These are phyloP conservation scores for Apostasia shenzhenica DNA, from an alignment of 106 monocot species.

Conservation along the genomic window DNA sequence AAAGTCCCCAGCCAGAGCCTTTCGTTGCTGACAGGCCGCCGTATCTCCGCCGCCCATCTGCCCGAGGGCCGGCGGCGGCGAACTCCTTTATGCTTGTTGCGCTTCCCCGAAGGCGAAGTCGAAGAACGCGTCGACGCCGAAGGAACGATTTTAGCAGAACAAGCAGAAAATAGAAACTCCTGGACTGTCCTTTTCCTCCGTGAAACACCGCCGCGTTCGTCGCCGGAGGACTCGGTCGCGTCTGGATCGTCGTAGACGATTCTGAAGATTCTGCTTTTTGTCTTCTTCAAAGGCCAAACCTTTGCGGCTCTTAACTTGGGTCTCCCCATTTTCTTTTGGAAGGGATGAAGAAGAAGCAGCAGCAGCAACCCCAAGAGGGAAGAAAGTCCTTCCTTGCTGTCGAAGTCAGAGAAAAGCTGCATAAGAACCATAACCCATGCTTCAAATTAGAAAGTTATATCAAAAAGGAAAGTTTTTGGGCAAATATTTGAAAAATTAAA, in stretches of 20 bases:
- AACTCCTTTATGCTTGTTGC: not conserved
- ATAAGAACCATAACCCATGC: no score
- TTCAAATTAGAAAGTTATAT: no score
- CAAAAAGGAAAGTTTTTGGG: no score
- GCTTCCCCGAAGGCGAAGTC: not conserved
- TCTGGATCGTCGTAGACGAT: not conserved
- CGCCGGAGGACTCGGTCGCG: not conserved
- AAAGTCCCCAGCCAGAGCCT: not conserved
- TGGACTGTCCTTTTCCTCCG: not conserved
- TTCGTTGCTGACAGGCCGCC: not conserved
- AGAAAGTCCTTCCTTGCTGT: no score
- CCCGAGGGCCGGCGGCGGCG: not conserved
- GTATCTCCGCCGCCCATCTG: conserved; percentile 1
- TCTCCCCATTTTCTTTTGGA: no score
- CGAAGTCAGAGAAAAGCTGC: no score
- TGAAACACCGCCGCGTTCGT: not conserved
- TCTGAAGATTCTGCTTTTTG: not conserved
- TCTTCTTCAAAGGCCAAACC: no score
- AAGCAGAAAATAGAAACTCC: not conserved
- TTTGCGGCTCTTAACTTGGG: no score
- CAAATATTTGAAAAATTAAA: no score
- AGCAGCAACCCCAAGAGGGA: no score
- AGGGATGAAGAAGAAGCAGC: no score
- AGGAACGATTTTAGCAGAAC: not conserved
- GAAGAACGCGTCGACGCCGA: not conserved